Evolutionary conservation across 257 asterid species (phyloP), one percentile per base, ranked within the genome.

Genomic region (Solanum bulbocastanum): DNA sequence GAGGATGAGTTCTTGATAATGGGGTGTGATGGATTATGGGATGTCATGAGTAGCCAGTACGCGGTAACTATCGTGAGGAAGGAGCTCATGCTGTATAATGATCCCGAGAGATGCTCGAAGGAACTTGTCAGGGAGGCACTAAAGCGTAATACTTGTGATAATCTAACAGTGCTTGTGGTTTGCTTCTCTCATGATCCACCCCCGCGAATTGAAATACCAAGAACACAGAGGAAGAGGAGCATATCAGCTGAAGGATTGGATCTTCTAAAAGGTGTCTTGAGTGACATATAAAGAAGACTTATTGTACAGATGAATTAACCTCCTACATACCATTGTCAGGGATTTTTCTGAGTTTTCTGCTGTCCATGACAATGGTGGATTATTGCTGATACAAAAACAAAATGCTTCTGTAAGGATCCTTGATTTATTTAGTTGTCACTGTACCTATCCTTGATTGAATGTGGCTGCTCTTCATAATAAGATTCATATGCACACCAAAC

Each of bases 11-110:
- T 96, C 91, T 86, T 96, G 88, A 94, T 96, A 25, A 94, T 94
- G 2, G 99, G 97, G 3, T 94, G 98, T 65, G 98, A 96, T 86
- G 99, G 99, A 15, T 86, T 96, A 14, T 96, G 99, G 99, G 98
- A 95, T 62, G 98, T 96, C 9, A 96, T 95, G 98, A 96, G 98
- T 33, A 96, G 98, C 89, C 98, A 94, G 68, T 96, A 92, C 32
- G 98, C 98, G 0, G 98, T 96, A 22, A 95, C 98, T 37, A 91
- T 96, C 20, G 95, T 93, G 18, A 90, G 99, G 87, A 93, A 94
- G 86, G 96, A 93, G 87, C 95, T 96, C 8, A 96, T 95, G 98
- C 30, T 71, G 40, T 98, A 96, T 84, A 96, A 95, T 33, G 96
- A 96, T 86, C 97, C 98, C 1, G 92, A 90, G 86, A 92, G 84